Percentiles rank a stretch among this genome's conserved stretches.
Evolutionary conservation across 2,329 filamentous ascomycete genomes (phyloP).

Genomic region (Colletotrichum liriopes): DNA sequence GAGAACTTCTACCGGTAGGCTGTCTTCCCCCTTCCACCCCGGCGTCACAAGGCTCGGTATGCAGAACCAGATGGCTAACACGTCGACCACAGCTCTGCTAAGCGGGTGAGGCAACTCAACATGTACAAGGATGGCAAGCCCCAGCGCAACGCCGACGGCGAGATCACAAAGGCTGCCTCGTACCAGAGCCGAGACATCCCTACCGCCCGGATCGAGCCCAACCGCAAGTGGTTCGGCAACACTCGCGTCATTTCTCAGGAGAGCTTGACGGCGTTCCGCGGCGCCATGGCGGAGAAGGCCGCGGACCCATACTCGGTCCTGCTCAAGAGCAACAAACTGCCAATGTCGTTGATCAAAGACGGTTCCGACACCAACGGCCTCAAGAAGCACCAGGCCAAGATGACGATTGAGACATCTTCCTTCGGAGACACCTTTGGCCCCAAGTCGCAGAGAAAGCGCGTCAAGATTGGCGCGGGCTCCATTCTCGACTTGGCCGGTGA

Average conservation of each 20-base stretch:
- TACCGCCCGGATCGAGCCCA: slow-evolving; percentile 90
- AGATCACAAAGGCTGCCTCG: slow-evolving; percentile 86
- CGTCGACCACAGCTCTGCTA: slow-evolving; percentile 69
- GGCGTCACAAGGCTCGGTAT: neutral
- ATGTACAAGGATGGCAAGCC: slow-evolving; percentile 92
- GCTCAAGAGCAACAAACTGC: slow-evolving; percentile 97
- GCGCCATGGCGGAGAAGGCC: slow-evolving; percentile 91
- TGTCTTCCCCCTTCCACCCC: neutral
- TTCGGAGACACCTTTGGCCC: slow-evolving; percentile 94
- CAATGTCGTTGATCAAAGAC: slow-evolving; percentile 93
- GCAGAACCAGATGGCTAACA: neutral
- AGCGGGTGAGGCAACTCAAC: slow-evolving; percentile 90
- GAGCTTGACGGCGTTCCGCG: slow-evolving; percentile 87
- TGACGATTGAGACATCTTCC: slow-evolving; percentile 88
- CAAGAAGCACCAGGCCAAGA: slow-evolving; percentile 95
- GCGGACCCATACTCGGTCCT: slow-evolving; percentile 94
- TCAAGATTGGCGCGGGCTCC: slow-evolving; percentile 89
- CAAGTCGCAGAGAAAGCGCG: slow-evolving; percentile 92
- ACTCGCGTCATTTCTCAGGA: slow-evolving; percentile 92
- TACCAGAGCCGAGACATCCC: slow-evolving; percentile 89
- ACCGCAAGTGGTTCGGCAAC: slow-evolving; percentile 98
- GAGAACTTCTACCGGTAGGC: slow-evolving; percentile 95
- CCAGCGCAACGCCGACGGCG: slow-evolving; percentile 84
- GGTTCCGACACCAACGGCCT: slow-evolving; percentile 82
- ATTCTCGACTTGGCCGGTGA: slow-evolving; percentile 86